Evolutionary conservation across 495 filamentous ascomycete genomes (phyloP), one percentile per base, ranked within the genome.

Genomic region (Penicillium salamii): DNA sequence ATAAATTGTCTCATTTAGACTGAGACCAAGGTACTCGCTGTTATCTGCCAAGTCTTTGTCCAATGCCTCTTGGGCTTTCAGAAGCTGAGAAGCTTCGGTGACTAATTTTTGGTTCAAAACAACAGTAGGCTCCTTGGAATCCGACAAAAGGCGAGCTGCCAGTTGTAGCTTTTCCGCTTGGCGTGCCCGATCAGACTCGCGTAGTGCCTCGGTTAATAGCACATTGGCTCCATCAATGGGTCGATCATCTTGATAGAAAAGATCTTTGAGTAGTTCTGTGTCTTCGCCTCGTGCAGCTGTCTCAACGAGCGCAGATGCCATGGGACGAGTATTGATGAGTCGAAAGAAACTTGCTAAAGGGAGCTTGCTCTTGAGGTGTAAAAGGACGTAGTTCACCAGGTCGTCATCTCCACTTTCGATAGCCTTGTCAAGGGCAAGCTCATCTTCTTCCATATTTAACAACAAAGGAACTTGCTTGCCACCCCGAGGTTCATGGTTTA

Each of bases 241-340:
- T 6, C 91, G 87, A 66, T 98, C 93, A 58, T 97, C 95, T 71
- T 97, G 93, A 60, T 98, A 97, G 70, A 92, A 98, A 19, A 98
- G 77, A 64, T 97, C 93, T 61, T 97, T 97, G 9, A 97, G 80
- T 8, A 98, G 65, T 15, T 95, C 87, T 3, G 76, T 78, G 58
- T 97, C 93, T 41, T 89, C 83, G 18, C 78, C 79, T 38, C 75
- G 72, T 2, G 93, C 92, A 0, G 84, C 85, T 2, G 90, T 81
- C 62, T 97, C 93, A 24, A 98, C 88, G 13, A 98, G 78, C 1
- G 93, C 89, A 2, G 88, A 90, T 17, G 93, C 93, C 42, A 88
- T 80, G 1, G 95, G 92, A 5, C 92, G 85, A 52, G 75, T 83
- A 65, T 89, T 95, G 65, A 98, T 89, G 48, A 89, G 86, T 43